phyloP scores from a whole-genome alignment of 306 rosid genomes.

The Lathyrus aphaca region DNA sequence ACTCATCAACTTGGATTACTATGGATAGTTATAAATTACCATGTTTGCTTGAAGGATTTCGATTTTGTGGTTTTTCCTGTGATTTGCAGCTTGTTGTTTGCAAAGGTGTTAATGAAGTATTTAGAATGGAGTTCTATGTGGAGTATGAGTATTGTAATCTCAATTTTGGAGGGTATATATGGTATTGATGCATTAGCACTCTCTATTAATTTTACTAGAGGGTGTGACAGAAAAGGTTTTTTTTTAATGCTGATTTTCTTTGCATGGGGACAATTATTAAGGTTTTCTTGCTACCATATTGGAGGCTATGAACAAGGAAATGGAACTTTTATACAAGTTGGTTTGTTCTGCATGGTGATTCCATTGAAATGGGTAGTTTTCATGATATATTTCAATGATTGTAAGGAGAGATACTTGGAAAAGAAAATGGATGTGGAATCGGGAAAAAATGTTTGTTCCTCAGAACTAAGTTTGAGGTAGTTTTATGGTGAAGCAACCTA shows the following conservation, averaged over 20 bases:
- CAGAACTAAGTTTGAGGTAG: not conserved
- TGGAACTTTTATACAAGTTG: slow-evolving; percentile 39
- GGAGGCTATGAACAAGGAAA: slow-evolving; percentile 42
- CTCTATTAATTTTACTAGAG: slow-evolving; percentile 48
- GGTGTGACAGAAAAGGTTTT: slow-evolving; percentile 43
- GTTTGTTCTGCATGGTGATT: slow-evolving; percentile 49
- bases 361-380: slow-evolving; percentile 61
- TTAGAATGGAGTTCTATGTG: slow-evolving; percentile 63
- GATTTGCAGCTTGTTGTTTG: slow-evolving; percentile 32
- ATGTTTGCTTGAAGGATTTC: not conserved
- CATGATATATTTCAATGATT: slow-evolving; percentile 53
- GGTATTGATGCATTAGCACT: slow-evolving; percentile 52
- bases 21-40: slow-evolving; percentile 25
- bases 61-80: not conserved
- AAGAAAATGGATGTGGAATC: slow-evolving; percentile 49
- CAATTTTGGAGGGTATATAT: slow-evolving; percentile 51
- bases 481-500: not conserved
- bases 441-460: slow-evolving; percentile 27
- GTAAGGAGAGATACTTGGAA: slow-evolving; percentile 42
- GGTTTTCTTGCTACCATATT: slow-evolving; percentile 45
- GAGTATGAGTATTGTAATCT: slow-evolving; percentile 62
- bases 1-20: slow-evolving; percentile 40
- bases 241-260: slow-evolving; percentile 59
- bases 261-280: slow-evolving; percentile 48
- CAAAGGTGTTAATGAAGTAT: slow-evolving; percentile 42